These are phyloP conservation scores for Fraxinus cuspidata DNA, from an alignment of 257 asterid genomes.

Conservation along the genomic window DNA sequence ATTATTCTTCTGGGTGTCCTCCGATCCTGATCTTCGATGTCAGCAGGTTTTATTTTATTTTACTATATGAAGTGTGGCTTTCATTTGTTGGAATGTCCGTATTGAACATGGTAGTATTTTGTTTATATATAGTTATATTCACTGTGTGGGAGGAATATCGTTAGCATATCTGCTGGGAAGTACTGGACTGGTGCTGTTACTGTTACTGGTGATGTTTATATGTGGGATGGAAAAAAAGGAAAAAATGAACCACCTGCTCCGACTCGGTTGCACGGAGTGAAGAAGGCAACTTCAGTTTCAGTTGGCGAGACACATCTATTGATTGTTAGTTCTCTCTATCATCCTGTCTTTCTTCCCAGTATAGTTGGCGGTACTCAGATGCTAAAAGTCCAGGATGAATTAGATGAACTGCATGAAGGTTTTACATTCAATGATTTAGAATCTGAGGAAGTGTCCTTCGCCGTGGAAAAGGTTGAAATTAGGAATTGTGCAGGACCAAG, in stretches of 20 bases:
- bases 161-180: constrained; percentile 86
- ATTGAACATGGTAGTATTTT: constrained; percentile 10
- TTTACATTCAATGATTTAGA: constrained; percentile 68
- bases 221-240: constrained; percentile 85
- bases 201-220: constrained; percentile 74
- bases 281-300: constrained; percentile 85
- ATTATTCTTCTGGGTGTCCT: constrained; percentile 80
- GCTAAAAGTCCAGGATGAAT: constrained; percentile 41
- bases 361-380: constrained; percentile 32
- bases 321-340: constrained; percentile 77
- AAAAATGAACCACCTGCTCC: constrained; percentile 57
- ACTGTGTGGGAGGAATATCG: constrained; percentile 66
- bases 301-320: constrained; percentile 95
- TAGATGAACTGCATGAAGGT: constrained; percentile 63
- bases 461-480: constrained; percentile 39
- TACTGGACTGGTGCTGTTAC: constrained; percentile 94
- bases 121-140: constrained; percentile 54
- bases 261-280: constrained; percentile 84
- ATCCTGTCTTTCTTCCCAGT: constrained; percentile 59
- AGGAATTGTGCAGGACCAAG: constrained; percentile 20
- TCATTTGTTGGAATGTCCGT: constrained; percentile 4
- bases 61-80: constrained; percentile 4
- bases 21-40: constrained; percentile 75
- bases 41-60: constrained; percentile 63
- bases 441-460: constrained; percentile 36